Base-by-base conservation (phyloP, 371 early-diverging fungal species). In the Zopfochytrium polystomum region DNA sequence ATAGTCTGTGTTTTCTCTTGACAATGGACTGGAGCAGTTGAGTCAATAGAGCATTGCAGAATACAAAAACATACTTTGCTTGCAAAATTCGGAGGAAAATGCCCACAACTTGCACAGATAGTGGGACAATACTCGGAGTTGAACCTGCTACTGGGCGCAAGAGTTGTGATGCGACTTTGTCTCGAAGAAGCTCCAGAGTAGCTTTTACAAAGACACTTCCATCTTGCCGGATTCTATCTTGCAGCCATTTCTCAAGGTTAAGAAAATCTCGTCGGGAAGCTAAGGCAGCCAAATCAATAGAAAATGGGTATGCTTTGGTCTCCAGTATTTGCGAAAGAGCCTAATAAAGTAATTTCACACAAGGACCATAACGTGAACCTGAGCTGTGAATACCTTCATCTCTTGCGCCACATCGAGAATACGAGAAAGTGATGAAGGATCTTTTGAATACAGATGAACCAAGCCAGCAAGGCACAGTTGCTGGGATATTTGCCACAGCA, bases 171-270 rank as follows among this genome's bases (percentile, higher is more conserved):
- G 77, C 72, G 2, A 89, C 73, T 64, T 90, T 89, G 34, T 85
- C 85, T 32, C 75, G 75, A 42, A 94, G 67, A 65, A 89, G 91
- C n/a, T 89, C 89, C 58, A 94, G 68, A 57, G 87, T 87, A 0
- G 87, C 84, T 26, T 79, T 76, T 35, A 86, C 65, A 73, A 94
- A 94, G 18, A 70, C 52, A 52, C 86, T 87, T 5, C 86, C 85
- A 42, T 85, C 81, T 9, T 85, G 78, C 4, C 61, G 49, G 3
- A 90, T 80, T 49, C 86, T 83, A 45, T 90, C 92, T 58, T 78
- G 84, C 20, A 94, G 73, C 92, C 93, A 94, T 68, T 89, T 91
- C 59, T 92, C 94, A 4, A 94, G 70, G 50, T 89, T 91, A 1
- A 94, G 72, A 56, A 84, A 86, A 57, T 91, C 90, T 31, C 90